Evolutionary conservation across 148 eudicot species (phyloP), one percentile per base, ranked within the genome.

Genomic region (Drosera capensis): DNA sequence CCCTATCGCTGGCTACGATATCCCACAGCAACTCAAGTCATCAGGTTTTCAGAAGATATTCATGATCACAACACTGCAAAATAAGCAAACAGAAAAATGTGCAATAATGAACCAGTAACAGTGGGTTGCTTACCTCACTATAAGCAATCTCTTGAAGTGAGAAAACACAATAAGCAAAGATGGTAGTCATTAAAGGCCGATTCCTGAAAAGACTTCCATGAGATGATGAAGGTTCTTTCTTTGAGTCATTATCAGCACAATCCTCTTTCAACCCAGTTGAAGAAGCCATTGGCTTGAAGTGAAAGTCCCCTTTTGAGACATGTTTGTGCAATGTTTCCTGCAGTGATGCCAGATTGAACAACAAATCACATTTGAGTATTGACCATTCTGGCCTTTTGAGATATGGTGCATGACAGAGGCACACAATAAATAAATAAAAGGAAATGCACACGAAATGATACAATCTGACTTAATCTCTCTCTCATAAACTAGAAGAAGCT

Each of bases 111-210:
- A 28, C 5, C 11, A 11, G 13, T 34, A 34, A 4, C 38, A 4
- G 13, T 34, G 7, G 31, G 31, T 6, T 9, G 14, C n/a, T 18
- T 17, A 53, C 57, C 57, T 53, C 57, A 3, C 16, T 11, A 43
- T 53, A 53, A 26, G 57, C 57, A 47, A 53, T 53, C 15, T 53
- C 57, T 20, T 53, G 57, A 44, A 53, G 57, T 13, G 46, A 43
- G 48, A 53, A 53, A 41, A 53, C 30, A 20, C 57, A 53, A 29
- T 53, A 53, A 17, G 43, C 57, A 53, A 53, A 15, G 19, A 53
- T 53, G 8, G 36, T 14, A 17, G 57, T 41, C 26, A 53, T 53
- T 20, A 53, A 53, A 8, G 57, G 48, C 57, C 57, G 43, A 53
- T 53, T 53, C 20, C 43, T 53, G 2, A 26, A 30, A 26, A 53